Evolutionary conservation across 441 rosid genomes (phyloP).

Genomic region (Populus tomentosa): DNA sequence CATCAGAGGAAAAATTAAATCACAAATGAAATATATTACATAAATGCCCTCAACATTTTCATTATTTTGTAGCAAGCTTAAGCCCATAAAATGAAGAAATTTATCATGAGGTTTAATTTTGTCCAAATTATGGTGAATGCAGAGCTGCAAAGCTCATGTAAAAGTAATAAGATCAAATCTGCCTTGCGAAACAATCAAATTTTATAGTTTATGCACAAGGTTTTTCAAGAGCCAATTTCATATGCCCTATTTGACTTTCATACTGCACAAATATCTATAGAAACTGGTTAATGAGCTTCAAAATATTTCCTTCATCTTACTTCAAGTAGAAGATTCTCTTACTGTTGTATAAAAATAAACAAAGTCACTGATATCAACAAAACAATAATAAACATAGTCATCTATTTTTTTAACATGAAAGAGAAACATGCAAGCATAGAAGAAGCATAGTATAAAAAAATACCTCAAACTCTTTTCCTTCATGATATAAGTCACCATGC

Average conservation of each 20-base stretch:
- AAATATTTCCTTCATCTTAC: neutral
- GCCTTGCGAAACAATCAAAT: neutral
- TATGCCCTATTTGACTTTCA: neutral
- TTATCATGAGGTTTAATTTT: too few relatives aligned
- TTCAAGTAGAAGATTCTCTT: neutral
- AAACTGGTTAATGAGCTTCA: neutral
- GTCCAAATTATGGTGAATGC: too few relatives aligned
- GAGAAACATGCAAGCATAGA: neutral
- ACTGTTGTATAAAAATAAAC: neutral
- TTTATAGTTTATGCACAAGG: neutral
- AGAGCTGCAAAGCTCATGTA: too few relatives aligned
- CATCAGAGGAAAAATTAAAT: slow-evolving; percentile 5
- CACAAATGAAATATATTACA: neutral
- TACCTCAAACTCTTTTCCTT: slow-evolving; percentile 99
- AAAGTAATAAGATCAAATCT: neutral
- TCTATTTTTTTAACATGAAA: too few relatives aligned
- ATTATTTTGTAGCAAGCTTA: too few relatives aligned
- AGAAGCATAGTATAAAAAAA: neutral
- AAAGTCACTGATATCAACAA: neutral
- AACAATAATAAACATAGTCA: neutral
- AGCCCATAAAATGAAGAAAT: too few relatives aligned
- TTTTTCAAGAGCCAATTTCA: neutral
- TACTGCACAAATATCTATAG: neutral
- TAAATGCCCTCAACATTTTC: neutral
- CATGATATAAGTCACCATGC: slow-evolving; percentile 90